Evolutionary conservation across 306 rosid genomes (phyloP).

Genomic region (Parietaria judaica): DNA sequence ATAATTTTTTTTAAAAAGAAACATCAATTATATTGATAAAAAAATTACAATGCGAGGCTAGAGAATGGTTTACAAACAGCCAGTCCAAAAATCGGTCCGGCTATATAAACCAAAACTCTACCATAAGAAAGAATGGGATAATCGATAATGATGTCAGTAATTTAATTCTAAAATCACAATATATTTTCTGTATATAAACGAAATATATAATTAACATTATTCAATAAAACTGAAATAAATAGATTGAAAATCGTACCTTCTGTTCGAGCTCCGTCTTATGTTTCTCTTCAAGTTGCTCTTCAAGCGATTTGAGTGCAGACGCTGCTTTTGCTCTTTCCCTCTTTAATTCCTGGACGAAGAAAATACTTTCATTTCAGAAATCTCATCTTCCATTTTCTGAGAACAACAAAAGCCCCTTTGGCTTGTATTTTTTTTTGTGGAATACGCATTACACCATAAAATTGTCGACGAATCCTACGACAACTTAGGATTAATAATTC

Average conservation of each 20-base stretch:
- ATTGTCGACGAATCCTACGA: too few relatives aligned
- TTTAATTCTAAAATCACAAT: neutral
- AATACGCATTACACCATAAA: neutral
- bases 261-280: conserved; percentile 65
- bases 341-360: conserved; percentile 58
- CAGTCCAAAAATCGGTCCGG: too few relatives aligned
- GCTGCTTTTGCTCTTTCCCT: conserved; percentile 82
- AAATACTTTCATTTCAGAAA: neutral
- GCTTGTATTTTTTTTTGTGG: neutral
- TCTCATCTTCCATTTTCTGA: neutral
- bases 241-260: conserved; percentile 43
- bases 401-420: neutral
- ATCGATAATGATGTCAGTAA: neutral
- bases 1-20: too few relatives aligned
- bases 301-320: conserved; percentile 69
- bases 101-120: too few relatives aligned
- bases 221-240: neutral
- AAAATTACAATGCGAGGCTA: too few relatives aligned
- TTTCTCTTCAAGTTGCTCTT: conserved; percentile 84
- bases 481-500: too few relatives aligned
- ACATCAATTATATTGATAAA: too few relatives aligned
- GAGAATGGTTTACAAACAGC: too few relatives aligned
- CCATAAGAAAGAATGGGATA: conserved; percentile 1
- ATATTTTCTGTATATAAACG: neutral
- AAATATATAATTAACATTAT: too few relatives aligned